phyloP scores from a whole-genome alignment of 2,329 filamentous ascomycete species.

The Fusarium oligoseptatum region DNA sequence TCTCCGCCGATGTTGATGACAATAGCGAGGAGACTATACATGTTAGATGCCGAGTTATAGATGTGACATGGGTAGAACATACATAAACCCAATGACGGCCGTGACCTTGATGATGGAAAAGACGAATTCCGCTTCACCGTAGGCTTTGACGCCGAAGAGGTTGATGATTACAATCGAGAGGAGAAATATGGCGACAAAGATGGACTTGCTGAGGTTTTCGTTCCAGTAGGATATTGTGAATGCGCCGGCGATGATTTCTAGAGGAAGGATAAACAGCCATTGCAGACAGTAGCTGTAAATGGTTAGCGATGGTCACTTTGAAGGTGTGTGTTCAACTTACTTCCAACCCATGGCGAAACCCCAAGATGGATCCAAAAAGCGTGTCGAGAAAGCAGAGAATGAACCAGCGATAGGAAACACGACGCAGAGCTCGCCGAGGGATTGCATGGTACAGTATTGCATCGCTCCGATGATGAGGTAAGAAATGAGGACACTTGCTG shows the following conservation, averaged over 20 bases:
- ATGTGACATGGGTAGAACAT: conserved; percentile 55
- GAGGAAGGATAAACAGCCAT: conserved; percentile 85
- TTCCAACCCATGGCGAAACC: conserved; percentile 98
- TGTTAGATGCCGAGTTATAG: conserved; percentile 2
- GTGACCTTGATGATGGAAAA: conserved; percentile 89
- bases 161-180: conserved; percentile 83
- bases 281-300: conserved; percentile 80
- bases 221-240: conserved; percentile 89
- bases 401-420: conserved; percentile 92
- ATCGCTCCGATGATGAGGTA: conserved; percentile 85
- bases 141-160: conserved; percentile 87
- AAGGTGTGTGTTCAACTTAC: conserved; percentile 56
- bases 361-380: conserved; percentile 94
- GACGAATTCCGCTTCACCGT: conserved; percentile 90
- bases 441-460: conserved; percentile 93
- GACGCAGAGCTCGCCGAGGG: conserved; percentile 91
- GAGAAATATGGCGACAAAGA: conserved; percentile 88
- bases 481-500: conserved; percentile 81
- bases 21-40: conserved; percentile 79
- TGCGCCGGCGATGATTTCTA: conserved; percentile 89
- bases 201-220: conserved; percentile 71
- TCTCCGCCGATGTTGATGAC: conserved; percentile 88
- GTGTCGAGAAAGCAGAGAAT: conserved; percentile 93
- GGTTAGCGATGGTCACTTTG: background rate
- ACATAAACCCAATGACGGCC: conserved; percentile 91